phyloP scores from a whole-genome alignment of 495 filamentous ascomycete species.

The Halenospora varia region DNA sequence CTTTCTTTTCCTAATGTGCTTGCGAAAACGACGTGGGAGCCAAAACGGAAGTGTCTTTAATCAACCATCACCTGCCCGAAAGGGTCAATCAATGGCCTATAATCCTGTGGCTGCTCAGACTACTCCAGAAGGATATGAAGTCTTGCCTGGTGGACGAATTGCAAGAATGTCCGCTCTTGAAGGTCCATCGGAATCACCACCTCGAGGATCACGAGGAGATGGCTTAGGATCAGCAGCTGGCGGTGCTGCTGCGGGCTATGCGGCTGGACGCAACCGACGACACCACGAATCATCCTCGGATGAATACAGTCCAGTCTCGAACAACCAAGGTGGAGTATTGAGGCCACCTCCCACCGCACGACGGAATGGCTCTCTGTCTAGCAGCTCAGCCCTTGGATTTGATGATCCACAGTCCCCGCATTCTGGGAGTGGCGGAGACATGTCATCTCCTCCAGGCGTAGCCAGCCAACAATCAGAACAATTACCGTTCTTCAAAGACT shows the following conservation, averaged over 20 bases:
- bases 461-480: slow-evolving; percentile 93
- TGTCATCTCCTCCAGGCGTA: slow-evolving; percentile 78
- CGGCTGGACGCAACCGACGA: slow-evolving; percentile 38
- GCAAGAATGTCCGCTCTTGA: slow-evolving; percentile 95
- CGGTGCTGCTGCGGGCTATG: slow-evolving; percentile 41
- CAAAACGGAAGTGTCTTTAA: slow-evolving; percentile 70
- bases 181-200: slow-evolving; percentile 56
- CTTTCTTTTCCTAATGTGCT: slow-evolving; percentile 54
- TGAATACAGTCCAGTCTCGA: slow-evolving; percentile 73
- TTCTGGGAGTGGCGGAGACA: slow-evolving; percentile 65
- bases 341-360: slow-evolving; percentile 60
- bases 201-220: slow-evolving; percentile 30
- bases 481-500: slow-evolving; percentile 93
- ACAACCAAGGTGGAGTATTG: slow-evolving; percentile 50
- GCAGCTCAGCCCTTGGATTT: slow-evolving; percentile 68
- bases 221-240: slow-evolving; percentile 33
- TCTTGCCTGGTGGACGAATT: slow-evolving; percentile 83
- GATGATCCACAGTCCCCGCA: slow-evolving; percentile 73
- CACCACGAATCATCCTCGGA: slow-evolving; percentile 79
- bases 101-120: slow-evolving; percentile 24
- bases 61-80: slow-evolving; percentile 76
- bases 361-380: slow-evolving; percentile 87
- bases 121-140: slow-evolving; percentile 59
- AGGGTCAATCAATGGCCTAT: slow-evolving; percentile 29
- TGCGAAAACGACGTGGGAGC: slow-evolving; percentile 55